phyloP scores from a whole-genome alignment of 208 protist species.

The Wallacemonas sp. region DNA sequence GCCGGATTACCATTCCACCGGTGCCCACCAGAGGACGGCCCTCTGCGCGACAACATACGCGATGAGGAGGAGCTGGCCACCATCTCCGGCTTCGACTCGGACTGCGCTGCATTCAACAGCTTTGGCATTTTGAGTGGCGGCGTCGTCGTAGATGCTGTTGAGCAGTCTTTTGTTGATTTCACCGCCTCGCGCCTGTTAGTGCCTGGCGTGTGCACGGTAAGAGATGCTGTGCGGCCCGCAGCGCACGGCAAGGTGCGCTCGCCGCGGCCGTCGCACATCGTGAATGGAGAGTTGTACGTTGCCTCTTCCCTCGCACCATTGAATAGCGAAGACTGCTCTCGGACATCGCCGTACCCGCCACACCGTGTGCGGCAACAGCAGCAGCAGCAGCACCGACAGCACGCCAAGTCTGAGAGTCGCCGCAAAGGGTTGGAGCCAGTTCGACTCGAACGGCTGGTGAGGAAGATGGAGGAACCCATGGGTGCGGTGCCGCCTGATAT shows the following conservation, averaged over 20 bases:
- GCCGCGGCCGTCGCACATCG: no score
- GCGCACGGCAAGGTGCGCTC: no score
- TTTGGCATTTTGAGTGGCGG: constrained; percentile 67
- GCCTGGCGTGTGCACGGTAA: constrained; percentile 2
- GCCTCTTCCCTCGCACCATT: not conserved
- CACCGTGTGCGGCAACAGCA: no score
- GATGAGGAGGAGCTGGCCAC: not conserved
- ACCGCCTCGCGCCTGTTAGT: constrained; percentile 31
- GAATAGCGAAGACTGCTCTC: not conserved
- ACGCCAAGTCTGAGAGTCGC: not conserved
- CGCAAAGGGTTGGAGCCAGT: no score
- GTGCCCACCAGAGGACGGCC: constrained; percentile 9
- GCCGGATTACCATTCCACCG: constrained; percentile 28
- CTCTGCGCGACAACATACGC: not conserved
- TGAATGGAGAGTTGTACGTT: not conserved
- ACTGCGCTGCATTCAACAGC: constrained; percentile 59
- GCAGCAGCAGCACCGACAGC: no score
- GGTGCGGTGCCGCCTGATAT: constrained; percentile 21
- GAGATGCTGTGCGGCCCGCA: no score
- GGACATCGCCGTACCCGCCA: not conserved
- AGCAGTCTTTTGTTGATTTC: constrained; percentile 47
- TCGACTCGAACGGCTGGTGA: no score
- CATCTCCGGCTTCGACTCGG: constrained; percentile 16
- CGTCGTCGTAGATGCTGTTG: constrained; percentile 49
- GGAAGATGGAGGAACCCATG: not conserved